Percentiles rank a stretch among this genome's conserved stretches.
These are phyloP conservation scores for Phaeotremella skinneri DNA, from an alignment of 768 basidiomycete genomes.

Conservation along the genomic window DNA sequence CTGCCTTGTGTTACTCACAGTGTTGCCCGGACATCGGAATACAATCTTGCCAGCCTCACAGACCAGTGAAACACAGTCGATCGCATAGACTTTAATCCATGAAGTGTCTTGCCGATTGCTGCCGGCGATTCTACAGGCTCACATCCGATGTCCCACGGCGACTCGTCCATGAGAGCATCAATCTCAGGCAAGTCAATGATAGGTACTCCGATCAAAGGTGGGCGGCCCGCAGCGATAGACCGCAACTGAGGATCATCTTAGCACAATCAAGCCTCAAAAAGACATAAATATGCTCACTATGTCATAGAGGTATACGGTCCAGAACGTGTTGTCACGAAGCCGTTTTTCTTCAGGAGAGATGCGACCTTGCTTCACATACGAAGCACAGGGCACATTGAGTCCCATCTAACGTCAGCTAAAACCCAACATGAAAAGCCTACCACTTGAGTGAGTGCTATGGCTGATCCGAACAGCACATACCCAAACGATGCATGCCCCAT, in stretches of 20 bases:
- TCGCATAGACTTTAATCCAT: slow-evolving; percentile 5
- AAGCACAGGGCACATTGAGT: slow-evolving; percentile 7
- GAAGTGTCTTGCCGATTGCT: not conserved
- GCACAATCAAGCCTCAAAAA: too few relatives aligned
- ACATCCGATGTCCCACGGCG: slow-evolving; percentile 1
- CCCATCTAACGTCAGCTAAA: slow-evolving; percentile 7
- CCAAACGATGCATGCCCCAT: slow-evolving; percentile 3
- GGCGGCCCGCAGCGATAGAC: slow-evolving; percentile 4
- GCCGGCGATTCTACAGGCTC: not conserved
- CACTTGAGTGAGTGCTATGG: slow-evolving; percentile 6
- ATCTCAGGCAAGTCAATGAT: slow-evolving; percentile 13
- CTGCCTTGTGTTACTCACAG: not conserved
- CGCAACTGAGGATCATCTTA: slow-evolving; percentile 1
- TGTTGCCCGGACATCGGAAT: slow-evolving; percentile 2
- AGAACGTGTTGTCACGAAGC: slow-evolving; percentile 1
- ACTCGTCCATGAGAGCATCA: not conserved
- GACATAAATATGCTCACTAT: slow-evolving; percentile 1
- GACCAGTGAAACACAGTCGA: slow-evolving; percentile 19
- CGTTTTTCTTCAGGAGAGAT: slow-evolving; percentile 6
- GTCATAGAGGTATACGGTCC: slow-evolving; percentile 5
- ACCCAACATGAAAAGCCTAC: not conserved
- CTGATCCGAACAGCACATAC: slow-evolving; percentile 2
- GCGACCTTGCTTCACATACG: not conserved
- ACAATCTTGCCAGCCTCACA: slow-evolving; percentile 4
- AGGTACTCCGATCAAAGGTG: slow-evolving; percentile 2